Evolutionary conservation across 1,139 yeast species (phyloP).

Genomic region (Pneumocystis carinii): DNA sequence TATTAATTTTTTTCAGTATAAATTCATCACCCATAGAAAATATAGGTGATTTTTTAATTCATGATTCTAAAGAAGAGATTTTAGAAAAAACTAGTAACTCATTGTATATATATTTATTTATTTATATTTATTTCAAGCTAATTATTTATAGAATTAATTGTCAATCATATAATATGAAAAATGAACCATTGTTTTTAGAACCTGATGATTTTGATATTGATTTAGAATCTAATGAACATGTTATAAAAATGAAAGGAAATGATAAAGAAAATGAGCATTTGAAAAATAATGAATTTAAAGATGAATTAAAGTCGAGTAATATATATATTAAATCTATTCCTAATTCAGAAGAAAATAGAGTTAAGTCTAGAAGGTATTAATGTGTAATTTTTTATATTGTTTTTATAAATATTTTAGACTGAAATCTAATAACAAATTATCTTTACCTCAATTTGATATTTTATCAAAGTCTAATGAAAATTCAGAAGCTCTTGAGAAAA

Average conservation of each 20-base stretch:
- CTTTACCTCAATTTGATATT: neutral
- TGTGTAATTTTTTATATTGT: neutral
- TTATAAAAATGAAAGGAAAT: neutral
- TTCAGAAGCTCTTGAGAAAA: neutral
- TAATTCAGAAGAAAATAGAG: conserved; percentile 2
- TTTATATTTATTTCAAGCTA: neutral
- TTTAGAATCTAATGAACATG: conserved; percentile 6
- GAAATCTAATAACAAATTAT: neutral
- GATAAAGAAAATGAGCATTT: neutral
- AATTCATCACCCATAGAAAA: neutral
- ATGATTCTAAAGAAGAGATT: neutral
- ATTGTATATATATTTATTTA: neutral
- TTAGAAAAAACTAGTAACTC: neutral
- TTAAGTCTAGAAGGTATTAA: neutral
- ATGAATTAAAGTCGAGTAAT: neutral
- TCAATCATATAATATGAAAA: neutral
- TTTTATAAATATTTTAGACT: neutral
- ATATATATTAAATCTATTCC: neutral
- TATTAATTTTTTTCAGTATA: neutral
- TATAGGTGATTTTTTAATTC: neutral
- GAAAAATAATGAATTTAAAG: neutral
- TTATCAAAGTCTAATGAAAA: neutral
- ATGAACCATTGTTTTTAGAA: neutral
- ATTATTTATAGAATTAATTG: neutral
- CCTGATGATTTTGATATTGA: conserved; percentile 13